These are phyloP conservation scores for Phialemoniopsis sp. DNA, from an alignment of 2,329 filamentous ascomycete species.

Conservation along the genomic window DNA sequence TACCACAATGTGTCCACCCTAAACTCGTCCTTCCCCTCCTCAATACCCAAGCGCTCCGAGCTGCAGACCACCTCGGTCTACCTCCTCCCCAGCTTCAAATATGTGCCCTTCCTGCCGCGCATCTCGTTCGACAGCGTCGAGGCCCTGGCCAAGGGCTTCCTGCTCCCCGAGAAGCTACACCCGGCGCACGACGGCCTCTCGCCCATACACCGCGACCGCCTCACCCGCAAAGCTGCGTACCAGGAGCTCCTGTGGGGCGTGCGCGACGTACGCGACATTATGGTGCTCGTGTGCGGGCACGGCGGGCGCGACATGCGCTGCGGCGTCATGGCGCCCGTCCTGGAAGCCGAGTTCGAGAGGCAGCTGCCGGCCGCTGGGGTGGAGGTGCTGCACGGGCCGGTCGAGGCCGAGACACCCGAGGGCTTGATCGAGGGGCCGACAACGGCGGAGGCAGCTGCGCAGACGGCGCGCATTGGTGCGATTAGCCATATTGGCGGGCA, in stretches of 20 bases:
- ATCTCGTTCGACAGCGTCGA: conserved; percentile 51
- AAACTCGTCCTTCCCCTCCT: conserved; percentile 69
- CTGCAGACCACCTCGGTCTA: conserved; percentile 62
- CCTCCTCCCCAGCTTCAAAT: conserved; percentile 79
- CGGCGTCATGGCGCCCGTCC: conserved; percentile 71
- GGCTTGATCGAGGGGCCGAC: conserved; percentile 14
- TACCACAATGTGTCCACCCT: conserved; percentile 78
- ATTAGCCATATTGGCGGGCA: conserved; percentile 83
- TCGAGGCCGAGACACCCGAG: conserved; percentile 30
- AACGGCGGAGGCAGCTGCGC: conserved; percentile 9
- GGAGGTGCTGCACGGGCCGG: conserved; percentile 40
- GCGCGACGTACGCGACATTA: conserved; percentile 58
- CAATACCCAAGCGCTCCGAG: conserved; percentile 36
- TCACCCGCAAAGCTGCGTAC: conserved; percentile 46
- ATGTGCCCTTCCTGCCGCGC: conserved; percentile 67
- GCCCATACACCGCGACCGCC: conserved; percentile 49
- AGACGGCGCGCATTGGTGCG: conserved; percentile 57
- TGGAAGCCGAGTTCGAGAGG: conserved; percentile 66
- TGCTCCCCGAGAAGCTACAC: conserved; percentile 62
- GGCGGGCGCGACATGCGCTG: conserved; percentile 78
- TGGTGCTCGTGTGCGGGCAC: conserved; percentile 88
- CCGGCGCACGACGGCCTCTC: conserved; percentile 55
- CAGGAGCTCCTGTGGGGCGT: conserved; percentile 51
- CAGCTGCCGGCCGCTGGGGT: conserved; percentile 48
- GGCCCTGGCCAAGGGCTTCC: conserved; percentile 59